Base-by-base conservation (phyloP, 495 filamentous ascomycete genomes). In the Neurospora intermedia region DNA sequence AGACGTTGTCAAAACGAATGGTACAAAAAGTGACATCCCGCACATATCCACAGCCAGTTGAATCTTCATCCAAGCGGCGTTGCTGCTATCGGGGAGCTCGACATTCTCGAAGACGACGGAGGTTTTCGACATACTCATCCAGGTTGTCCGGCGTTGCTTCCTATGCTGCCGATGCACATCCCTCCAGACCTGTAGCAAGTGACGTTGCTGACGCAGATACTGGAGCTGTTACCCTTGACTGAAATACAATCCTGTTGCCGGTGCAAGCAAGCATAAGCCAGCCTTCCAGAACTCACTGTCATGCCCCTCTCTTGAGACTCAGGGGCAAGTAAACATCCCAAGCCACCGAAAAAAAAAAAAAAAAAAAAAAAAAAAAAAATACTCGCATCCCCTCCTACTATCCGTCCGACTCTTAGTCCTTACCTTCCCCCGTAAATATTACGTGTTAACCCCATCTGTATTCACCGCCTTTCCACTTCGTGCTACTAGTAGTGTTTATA, bases 141-240 rank as follows among this genome's bases (percentile, higher is more conserved):
- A 10, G 82, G 77, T 69, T 76, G 76, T 31, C 69, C 43, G 43
- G 73, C 74, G 74, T 83, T 81, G 73, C 75, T 79, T 10, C 82
- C 82, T 59, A 84, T 75, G 20, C 79, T 81, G 20, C 82, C 80
- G 73, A 83, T 77, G 41, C 74, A 72, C 41, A 81, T 81, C 70
- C 79, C 80, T 16, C 81, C 83, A 1, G 82, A 83, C 73, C 82
- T 80, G 75, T 82, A 78, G 78, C 82, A 84, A 72, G 79, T 79
- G 31, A 84, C 77, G 75, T 84, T 84, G 46, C 70, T 74, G 31
- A 82, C 80, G 40, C 80, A 73, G 66, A 84, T 74, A 74, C 90
- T 89, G 73, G 87, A 84, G 70, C 88, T 88, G 76, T 91, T 87
- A 69, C 88, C 89, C 18, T 87, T 88, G 74, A 91, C 83, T 9